phyloP scores from a whole-genome alignment of 2,329 filamentous ascomycete species.

The Calonectria ilicicola region DNA sequence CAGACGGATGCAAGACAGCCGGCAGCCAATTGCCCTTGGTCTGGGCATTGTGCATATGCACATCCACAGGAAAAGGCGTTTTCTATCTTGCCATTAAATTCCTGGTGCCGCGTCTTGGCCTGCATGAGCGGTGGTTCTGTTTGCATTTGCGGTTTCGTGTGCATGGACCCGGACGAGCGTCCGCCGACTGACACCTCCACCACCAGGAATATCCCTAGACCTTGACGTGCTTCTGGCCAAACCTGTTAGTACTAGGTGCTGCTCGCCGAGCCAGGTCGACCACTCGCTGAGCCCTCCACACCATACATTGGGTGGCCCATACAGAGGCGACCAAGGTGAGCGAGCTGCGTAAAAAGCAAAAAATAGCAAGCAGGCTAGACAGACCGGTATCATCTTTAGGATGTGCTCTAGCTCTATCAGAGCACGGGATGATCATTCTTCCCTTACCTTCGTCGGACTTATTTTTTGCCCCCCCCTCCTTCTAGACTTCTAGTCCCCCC shows the following conservation, averaged over 20 bases:
- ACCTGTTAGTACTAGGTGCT: neutral
- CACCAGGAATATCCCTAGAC: neutral
- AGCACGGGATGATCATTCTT: neutral
- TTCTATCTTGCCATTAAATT: neutral
- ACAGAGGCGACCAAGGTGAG: neutral
- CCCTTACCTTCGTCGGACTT: neutral
- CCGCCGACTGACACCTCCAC: neutral
- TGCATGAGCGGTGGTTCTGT: conserved; percentile 27
- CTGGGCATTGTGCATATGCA: conserved; percentile 32
- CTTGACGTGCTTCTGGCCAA: neutral
- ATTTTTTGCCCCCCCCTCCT: neutral
- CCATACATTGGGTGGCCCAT: neutral
- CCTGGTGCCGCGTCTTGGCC: conserved; percentile 37
- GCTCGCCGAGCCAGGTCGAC: conserved; percentile 1
- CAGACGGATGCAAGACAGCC: conserved; percentile 1
- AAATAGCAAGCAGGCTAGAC: neutral
- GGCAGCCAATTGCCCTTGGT: conserved; percentile 34
- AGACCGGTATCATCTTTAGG: neutral
- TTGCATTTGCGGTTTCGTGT: neutral
- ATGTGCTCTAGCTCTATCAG: neutral
- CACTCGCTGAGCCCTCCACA: conserved; percentile 8
- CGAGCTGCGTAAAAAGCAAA: neutral
- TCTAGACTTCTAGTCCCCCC: neutral
- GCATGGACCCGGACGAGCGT: neutral
- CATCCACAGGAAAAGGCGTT: neutral